Percentiles rank a stretch among this genome's conserved stretches.
phyloP scores from a whole-genome alignment of 2,329 filamentous ascomycete species.

The Aspergillus pseudoterreus region DNA sequence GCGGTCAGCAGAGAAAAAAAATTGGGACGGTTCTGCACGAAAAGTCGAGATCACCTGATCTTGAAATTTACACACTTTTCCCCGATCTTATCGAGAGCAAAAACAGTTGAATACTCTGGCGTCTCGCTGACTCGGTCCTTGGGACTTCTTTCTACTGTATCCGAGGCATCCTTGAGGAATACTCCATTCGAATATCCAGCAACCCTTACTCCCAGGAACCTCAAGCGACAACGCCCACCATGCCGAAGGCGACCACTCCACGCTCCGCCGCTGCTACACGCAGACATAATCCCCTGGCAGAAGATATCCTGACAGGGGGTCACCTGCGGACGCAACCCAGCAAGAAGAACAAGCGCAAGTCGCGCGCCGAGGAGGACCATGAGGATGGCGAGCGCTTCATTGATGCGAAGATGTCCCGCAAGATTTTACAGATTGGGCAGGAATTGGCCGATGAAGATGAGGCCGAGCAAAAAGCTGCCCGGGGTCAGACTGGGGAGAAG shows the following conservation, averaged over 20 bases:
- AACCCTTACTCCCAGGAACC: neutral
- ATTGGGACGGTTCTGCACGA: conserved; percentile 24
- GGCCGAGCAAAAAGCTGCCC: conserved; percentile 40
- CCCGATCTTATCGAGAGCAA: conserved; percentile 9
- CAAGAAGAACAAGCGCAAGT: conserved; percentile 65
- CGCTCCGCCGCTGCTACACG: conserved; percentile 56
- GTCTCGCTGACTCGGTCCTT: neutral
- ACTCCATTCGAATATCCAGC: neutral
- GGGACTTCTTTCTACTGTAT: neutral
- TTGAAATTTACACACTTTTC: conserved; percentile 33
- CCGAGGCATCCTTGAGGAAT: neutral
- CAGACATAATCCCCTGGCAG: conserved; percentile 85
- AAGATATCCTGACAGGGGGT: conserved; percentile 72
- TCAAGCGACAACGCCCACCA: conserved; percentile 34
- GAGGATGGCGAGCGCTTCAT: conserved; percentile 68
- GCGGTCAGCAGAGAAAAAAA: conserved; percentile 20
- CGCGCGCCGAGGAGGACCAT: conserved; percentile 50
- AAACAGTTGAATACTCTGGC: neutral
- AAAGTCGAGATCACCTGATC: conserved; percentile 33
- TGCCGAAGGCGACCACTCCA: conserved; percentile 74
- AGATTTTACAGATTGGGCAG: conserved; percentile 84
- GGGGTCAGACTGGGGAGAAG: conserved; percentile 39
- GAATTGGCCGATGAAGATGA: conserved; percentile 82
- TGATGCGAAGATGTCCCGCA: conserved; percentile 81
- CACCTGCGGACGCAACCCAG: conserved; percentile 70